A percentile compares a stretch with the other conserved stretches of the same genome.
Conservation (phyloP, 768 basidiomycete genomes). For the Hypholoma fasciculare region DNA sequence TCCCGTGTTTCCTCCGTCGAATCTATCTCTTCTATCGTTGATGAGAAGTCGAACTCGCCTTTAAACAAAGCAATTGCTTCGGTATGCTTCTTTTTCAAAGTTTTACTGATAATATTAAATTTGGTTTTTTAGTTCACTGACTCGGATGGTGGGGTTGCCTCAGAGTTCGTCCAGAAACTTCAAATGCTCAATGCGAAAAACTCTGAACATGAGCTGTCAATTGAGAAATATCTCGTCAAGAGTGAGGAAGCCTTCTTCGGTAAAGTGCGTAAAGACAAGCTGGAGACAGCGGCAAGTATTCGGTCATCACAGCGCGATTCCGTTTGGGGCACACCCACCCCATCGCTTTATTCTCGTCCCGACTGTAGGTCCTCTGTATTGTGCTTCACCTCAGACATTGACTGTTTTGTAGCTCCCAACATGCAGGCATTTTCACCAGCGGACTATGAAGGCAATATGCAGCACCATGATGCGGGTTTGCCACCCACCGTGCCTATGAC, state of each 20-base stretch:
- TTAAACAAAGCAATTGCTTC: constrained; percentile 92
- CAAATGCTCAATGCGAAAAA: constrained; percentile 80
- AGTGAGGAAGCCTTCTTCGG: constrained; percentile 94
- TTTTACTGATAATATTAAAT: constrained; percentile 1
- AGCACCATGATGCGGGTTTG: constrained; percentile 44
- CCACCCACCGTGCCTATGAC: constrained; percentile 79
- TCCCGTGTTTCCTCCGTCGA: constrained; percentile 86
- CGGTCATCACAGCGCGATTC: constrained; percentile 81
- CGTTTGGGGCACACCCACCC: constrained; percentile 72
- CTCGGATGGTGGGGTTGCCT: constrained; percentile 88
- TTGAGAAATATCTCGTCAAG: constrained; percentile 88
- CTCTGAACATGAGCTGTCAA: constrained; percentile 88
- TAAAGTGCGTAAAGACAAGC: constrained; percentile 84
- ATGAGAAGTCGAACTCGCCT: constrained; percentile 88
- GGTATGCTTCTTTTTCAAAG: constrained; percentile 38
- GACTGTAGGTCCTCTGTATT: constrained; percentile 53
- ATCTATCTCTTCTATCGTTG: constrained; percentile 88
- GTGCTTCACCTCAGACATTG: not conserved
- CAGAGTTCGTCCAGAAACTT: constrained; percentile 85
- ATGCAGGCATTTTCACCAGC: constrained; percentile 45
- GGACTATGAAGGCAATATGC: constrained; percentile 44
- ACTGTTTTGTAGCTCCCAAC: constrained; percentile 43
- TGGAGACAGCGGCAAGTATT: constrained; percentile 79
- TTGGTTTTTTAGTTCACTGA: constrained; percentile 76
- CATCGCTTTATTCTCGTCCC: constrained; percentile 70